Evolutionary conservation across 23 red algal species (phyloP), one percentile per base, ranked within the genome.

Genomic region (Gracilaria domingensis): DNA sequence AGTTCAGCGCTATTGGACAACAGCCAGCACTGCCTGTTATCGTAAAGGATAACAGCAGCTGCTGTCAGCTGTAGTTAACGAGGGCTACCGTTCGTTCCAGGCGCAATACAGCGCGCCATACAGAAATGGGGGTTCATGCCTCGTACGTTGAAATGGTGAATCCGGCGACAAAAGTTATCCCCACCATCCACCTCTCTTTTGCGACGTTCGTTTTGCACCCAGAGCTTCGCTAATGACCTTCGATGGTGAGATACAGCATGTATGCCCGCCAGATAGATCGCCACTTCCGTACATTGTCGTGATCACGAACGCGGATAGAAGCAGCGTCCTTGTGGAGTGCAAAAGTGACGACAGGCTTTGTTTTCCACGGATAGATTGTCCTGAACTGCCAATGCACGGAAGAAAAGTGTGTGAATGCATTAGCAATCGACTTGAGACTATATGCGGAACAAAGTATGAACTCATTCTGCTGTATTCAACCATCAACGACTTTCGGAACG

Each of bases 361-460:
- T 67, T 67, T 33, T 30, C 62, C 62, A 1, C 62, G 62, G 9
- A 6, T 67, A 30, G 62, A 67, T 2, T 67, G 62, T 32, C 62
- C 62, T 2, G 62, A 67, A 67, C 8, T 67, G 2, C 62, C 62
- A 1, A 6, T 12, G 16, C 33, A 12, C 17, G 24, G n/a, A 4
- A 9, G 33, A 30, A 28, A 67, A 16, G 17, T 67, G 62, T 67
- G 62, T 16, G 62, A 67, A 12, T 67, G 62, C 62, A 12, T 67
- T 16, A 33, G n/a, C 17, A 2, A 67, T 1, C 62, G 62, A 2
- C 33, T 67, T 67, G 62, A 30, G 33, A 16, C 3, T 1, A 36
- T 67, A 16, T 67, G 62, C 14, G 62, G 62, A 30, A 67, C 62
- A 11, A 67, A 28, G 24, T 67, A 67, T 67, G 62, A 67, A 30